Evolutionary conservation across 2,329 filamentous ascomycete genomes (phyloP).

Genomic region (Chaetothyriales sp.): DNA sequence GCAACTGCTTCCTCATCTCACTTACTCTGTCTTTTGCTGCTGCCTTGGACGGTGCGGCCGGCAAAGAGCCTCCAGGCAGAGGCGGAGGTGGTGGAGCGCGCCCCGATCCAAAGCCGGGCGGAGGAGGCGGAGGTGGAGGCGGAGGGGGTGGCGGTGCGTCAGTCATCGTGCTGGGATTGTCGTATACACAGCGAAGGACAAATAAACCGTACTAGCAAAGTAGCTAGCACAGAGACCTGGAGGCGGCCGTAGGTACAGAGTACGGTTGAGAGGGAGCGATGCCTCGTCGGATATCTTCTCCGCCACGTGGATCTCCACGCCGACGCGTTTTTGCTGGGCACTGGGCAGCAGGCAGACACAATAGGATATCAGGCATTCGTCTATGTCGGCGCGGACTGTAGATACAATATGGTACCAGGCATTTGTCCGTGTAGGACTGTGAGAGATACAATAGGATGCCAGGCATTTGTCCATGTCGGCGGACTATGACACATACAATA

Average conservation of each 20-base stretch:
- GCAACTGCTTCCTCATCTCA: constrained; percentile 15
- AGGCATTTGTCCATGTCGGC: too few species aligned
- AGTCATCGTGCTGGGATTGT: neutral
- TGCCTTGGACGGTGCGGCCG: constrained; percentile 43
- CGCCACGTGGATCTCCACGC: neutral
- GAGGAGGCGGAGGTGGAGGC: neutral
- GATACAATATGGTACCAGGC: too few species aligned
- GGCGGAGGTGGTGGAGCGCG: constrained; percentile 48
- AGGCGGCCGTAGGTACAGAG: neutral
- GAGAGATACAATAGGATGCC: too few species aligned
- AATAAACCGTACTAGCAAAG: neutral
- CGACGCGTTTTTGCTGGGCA: neutral
- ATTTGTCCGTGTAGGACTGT: too few species aligned
- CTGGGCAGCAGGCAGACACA: too few species aligned
- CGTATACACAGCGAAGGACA: neutral
- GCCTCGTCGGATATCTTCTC: neutral
- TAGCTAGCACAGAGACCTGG: neutral
- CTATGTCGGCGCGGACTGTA: too few species aligned
- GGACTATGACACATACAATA: too few species aligned
- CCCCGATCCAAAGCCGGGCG: neutral
- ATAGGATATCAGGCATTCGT: too few species aligned
- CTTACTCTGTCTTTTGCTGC: constrained; percentile 50
- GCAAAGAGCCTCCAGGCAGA: constrained; percentile 46
- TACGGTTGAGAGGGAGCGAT: neutral
- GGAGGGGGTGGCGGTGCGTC: neutral